These are phyloP conservation scores for Castanopsis chinensis DNA, from an alignment of 306 rosid genomes.

Conservation along the genomic window DNA sequence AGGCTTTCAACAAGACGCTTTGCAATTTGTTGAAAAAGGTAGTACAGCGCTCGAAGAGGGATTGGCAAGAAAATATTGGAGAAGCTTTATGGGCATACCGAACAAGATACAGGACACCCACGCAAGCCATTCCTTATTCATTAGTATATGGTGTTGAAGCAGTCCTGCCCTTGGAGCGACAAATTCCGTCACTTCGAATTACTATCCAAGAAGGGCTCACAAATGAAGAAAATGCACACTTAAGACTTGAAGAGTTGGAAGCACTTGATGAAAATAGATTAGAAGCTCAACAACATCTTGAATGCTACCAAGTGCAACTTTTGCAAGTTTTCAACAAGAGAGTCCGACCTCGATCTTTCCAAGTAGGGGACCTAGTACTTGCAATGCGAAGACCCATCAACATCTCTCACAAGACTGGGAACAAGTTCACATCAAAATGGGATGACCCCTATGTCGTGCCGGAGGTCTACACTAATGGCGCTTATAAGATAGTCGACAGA, in stretches of 20 bases:
- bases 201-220: background rate
- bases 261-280: background rate
- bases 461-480: background rate
- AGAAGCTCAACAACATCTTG: background rate
- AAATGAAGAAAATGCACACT: background rate
- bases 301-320: too few relatives aligned
- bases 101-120: background rate
- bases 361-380: background rate
- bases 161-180: background rate
- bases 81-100: background rate
- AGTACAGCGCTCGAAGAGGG: background rate
- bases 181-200: background rate
- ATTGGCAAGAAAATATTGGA: background rate
- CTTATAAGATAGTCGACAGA: background rate
- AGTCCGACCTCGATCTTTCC: too few relatives aligned
- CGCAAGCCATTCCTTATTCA: background rate
- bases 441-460: background rate
- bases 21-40: background rate
- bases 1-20: background rate
- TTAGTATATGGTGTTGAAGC: background rate
- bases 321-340: too few relatives aligned
- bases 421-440: background rate
- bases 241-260: background rate
- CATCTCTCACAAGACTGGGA: background rate
- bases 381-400: background rate